These are phyloP conservation scores for Camellia granthamiana DNA, from an alignment of 148 eudicot genomes.

Conservation along the genomic window DNA sequence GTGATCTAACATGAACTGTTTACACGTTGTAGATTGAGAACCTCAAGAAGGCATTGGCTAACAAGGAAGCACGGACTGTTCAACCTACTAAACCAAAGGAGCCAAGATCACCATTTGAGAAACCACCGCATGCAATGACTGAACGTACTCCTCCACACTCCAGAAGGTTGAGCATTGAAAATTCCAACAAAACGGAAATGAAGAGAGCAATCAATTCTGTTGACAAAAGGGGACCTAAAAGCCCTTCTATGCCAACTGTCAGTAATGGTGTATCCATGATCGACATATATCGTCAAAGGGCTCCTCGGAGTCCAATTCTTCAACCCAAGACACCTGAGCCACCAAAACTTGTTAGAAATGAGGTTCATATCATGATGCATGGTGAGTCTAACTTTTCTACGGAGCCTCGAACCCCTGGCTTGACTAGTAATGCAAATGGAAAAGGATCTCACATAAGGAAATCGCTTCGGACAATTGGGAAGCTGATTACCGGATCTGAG, in stretches of 20 bases:
- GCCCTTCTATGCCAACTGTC: constrained; percentile 29
- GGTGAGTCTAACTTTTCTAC: constrained; percentile 15
- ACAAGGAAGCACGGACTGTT: constrained; percentile 38
- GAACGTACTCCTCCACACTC: constrained; percentile 36
- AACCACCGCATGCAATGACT: constrained; percentile 27
- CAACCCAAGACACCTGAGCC: constrained; percentile 55
- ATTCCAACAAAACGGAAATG: constrained; percentile 21
- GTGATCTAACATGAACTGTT: no score
- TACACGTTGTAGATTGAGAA: constrained; percentile 54
- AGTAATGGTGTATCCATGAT: constrained; percentile 10
- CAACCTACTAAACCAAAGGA: constrained; percentile 30
- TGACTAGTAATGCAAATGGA: constrained; percentile 29
- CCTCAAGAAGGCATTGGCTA: constrained; percentile 59
- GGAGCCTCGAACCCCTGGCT: constrained; percentile 36
- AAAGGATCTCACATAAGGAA: constrained; percentile 79
- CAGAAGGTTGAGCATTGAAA: constrained; percentile 42
- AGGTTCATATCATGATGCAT: constrained; percentile 15
- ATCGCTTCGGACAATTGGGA: constrained; percentile 81
- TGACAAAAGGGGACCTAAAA: constrained; percentile 29
- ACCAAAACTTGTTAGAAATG: constrained; percentile 17
- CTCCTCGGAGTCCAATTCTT: constrained; percentile 32
- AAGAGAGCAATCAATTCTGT: constrained; percentile 23
- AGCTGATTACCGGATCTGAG: constrained; percentile 79
- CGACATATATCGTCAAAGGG: constrained; percentile 13
- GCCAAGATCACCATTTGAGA: constrained; percentile 42